Conservation (phyloP, 2,329 filamentous ascomycete species). For the Orbilia brochopaga region DNA sequence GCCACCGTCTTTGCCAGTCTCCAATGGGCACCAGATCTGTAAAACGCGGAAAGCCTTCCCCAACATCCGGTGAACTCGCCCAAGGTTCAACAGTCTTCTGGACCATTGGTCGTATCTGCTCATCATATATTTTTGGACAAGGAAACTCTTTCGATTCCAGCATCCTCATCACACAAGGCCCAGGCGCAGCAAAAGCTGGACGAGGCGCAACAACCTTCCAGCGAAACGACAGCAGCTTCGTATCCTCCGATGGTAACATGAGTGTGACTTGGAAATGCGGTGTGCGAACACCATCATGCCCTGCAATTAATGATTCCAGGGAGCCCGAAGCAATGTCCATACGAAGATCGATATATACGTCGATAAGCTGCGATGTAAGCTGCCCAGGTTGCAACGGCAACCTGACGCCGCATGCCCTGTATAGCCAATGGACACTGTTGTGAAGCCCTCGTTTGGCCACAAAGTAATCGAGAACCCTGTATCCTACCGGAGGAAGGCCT, state of each 20-base stretch:
- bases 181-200: background rate
- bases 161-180: background rate
- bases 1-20: background rate
- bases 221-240: no score
- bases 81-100: background rate
- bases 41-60: background rate
- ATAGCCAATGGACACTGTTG: background rate
- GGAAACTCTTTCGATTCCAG: background rate
- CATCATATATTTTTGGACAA: background rate
- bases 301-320: background rate
- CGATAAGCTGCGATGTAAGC: background rate
- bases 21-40: background rate
- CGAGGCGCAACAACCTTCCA: background rate
- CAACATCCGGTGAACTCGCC: background rate
- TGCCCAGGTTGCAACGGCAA: background rate
- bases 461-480: slow-evolving; percentile 5
- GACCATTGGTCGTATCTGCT: background rate
- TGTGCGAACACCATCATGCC: background rate
- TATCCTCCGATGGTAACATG: background rate
- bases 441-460: background rate
- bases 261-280: slow-evolving; percentile 1
- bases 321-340: background rate
- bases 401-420: slow-evolving; percentile 3
- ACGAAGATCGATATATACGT: slow-evolving; percentile 3
- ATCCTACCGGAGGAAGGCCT: background rate